phyloP scores from a whole-genome alignment of 2,329 filamentous ascomycete species.

The Aspergillus hortae region DNA sequence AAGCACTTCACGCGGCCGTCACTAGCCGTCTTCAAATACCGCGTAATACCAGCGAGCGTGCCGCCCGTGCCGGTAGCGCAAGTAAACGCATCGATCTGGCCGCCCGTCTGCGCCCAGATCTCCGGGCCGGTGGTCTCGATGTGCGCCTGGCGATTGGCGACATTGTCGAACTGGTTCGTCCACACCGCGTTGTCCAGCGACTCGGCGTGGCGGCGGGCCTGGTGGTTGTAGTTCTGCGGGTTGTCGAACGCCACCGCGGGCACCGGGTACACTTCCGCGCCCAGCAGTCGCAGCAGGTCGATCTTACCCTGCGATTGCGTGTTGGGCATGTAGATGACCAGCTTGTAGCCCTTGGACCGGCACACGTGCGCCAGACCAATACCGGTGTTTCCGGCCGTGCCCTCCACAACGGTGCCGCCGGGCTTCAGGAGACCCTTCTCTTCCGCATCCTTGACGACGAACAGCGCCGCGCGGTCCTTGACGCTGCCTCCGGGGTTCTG shows the following conservation, averaged over 20 bases:
- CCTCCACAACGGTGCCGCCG: constrained; percentile 93
- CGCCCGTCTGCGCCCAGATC: constrained; percentile 89
- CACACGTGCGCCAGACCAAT: constrained; percentile 98
- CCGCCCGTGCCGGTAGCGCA: constrained; percentile 92
- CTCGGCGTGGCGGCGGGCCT: constrained; percentile 87
- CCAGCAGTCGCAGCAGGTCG: constrained; percentile 82
- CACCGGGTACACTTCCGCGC: constrained; percentile 93
- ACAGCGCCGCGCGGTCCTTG: constrained; percentile 94
- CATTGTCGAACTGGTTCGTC: constrained; percentile 99
- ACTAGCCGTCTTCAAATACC: constrained; percentile 81
- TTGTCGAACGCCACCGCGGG: constrained; percentile 95
- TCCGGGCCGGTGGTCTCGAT: constrained; percentile 96
- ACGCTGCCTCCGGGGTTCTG: constrained; percentile 96
- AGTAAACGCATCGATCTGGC: constrained; percentile 87
- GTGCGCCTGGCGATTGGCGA: constrained; percentile 87
- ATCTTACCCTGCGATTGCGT: constrained; percentile 98
- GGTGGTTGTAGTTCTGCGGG: constrained; percentile 96
- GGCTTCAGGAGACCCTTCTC: constrained; percentile 75
- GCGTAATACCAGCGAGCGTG: constrained; percentile 82
- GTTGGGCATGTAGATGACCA: constrained; percentile 99
- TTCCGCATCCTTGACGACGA: constrained; percentile 90
- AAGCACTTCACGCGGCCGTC: constrained; percentile 77
- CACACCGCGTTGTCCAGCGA: constrained; percentile 82
- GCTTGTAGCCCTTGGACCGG: constrained; percentile 82
- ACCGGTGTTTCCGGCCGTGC: constrained; percentile 95